Evolutionary conservation across 1,284 basidiomycete species (phyloP).

Genomic region (Trichosporon coremiiforme): DNA sequence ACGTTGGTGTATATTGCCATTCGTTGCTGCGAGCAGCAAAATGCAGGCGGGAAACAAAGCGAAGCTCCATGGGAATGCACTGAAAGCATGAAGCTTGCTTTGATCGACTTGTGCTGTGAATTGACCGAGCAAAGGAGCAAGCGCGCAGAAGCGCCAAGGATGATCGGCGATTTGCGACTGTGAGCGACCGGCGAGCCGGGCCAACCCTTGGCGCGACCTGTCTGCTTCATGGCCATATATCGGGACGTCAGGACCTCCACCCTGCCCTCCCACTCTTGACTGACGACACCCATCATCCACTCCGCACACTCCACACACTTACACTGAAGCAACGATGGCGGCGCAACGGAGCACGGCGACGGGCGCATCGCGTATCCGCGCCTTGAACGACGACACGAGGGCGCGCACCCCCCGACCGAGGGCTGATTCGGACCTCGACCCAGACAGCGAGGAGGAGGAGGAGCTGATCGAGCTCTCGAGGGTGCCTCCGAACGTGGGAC

Average conservation of each 20-base stretch:
- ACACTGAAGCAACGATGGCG: no score
- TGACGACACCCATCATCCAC: background rate
- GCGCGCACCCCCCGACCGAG: background rate
- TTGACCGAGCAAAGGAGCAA: background rate
- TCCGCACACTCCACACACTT: background rate
- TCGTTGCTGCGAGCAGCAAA: no score
- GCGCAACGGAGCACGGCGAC: slow-evolving; percentile 15
- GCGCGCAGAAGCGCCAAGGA: background rate
- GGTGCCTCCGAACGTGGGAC: background rate
- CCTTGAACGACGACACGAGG: background rate
- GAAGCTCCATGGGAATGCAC: background rate
- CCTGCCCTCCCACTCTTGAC: background rate
- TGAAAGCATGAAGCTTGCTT: background rate
- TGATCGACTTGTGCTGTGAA: background rate
- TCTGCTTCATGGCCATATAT: no score
- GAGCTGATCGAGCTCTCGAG: background rate
- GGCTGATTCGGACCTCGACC: slow-evolving; percentile 2
- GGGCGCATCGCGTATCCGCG: background rate
- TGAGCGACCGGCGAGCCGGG: no score
- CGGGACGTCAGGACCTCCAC: background rate
- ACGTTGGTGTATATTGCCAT: background rate
- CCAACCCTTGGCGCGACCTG: no score
- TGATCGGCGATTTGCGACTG: slow-evolving; percentile 1
- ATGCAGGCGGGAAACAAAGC: background rate
- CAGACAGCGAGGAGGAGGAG: background rate